Base-by-base conservation (phyloP, 768 basidiomycete genomes). In the Suillus americanus region DNA sequence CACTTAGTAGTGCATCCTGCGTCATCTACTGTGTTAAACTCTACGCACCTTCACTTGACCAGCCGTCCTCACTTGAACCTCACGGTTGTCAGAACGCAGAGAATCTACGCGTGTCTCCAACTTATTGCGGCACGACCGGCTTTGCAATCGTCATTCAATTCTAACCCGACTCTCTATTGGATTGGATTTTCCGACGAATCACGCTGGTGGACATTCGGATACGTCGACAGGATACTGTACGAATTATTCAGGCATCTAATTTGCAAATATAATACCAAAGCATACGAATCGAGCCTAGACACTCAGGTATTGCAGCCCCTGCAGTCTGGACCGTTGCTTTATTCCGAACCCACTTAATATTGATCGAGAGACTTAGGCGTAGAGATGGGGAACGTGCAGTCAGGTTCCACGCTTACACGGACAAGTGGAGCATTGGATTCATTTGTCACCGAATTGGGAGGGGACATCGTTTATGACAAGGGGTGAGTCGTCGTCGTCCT, bases 381-480 rank as follows among this genome's bases (percentile, higher is more conserved):
- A 59, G 38, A 41, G n/a, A 94, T 95, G 93, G 93, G 93, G 25
- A 94, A 94, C 73, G 82, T 82, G 37, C 88, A 92, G 66, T 90
- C 91, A 4, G 86, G 86, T 28, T 86, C 87, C 13, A 83, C 87
- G 5, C 78, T 92, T 67, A 88, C 89, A 62, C 86, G 91, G 64
- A 87, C 89, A 1, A 86, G 85, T 7, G 91, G 89, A 35, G 92
- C 94, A 16, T 81, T 97, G 65, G 95, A 97, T 77, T 94, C 92
- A 3, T 96, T 93, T 73, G 89, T 99, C 16, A 83, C 89, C 3
- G 97, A 99, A 73, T 83, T 99, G 28, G 91, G 91, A 13, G 83
- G 84, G 3, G 95, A 97, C 73, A 82, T 97, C 23, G 83, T 91
- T 2, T 98, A 97, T 71, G 97, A 99, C 73, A 91, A 92, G 82